Percentiles rank a stretch among this genome's conserved stretches.
Conservation (phyloP, 805 yeast genomes). For the Metschnikowia sp. region DNA sequence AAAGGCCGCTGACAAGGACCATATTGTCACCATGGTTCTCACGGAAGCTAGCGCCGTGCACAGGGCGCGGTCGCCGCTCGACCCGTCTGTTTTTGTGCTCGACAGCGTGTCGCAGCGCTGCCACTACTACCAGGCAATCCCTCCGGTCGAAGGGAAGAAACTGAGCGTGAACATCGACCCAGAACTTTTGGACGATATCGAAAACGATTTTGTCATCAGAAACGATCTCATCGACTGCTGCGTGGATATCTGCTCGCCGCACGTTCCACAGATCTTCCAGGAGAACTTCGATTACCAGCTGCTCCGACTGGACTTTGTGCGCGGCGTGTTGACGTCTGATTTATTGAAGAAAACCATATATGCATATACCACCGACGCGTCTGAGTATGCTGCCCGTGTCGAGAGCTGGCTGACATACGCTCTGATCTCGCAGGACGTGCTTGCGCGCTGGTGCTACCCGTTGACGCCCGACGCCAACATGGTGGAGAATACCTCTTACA, state of each 20-base stretch:
- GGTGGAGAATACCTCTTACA: conserved; percentile 60
- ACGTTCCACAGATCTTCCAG: conserved; percentile 91
- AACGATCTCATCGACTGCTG: conserved; percentile 96
- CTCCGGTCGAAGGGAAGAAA: conserved; percentile 43
- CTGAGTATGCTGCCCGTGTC: conserved; percentile 88
- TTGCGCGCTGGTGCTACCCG: conserved; percentile 93
- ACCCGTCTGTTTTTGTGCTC: conserved; percentile 81
- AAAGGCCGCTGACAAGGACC: conserved; percentile 76
- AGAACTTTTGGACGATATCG: conserved; percentile 73
- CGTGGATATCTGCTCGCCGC: conserved; percentile 92
- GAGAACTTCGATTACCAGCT: conserved; percentile 94
- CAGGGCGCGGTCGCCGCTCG: conserved; percentile 74
- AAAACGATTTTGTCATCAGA: conserved; percentile 69
- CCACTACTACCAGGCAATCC: conserved; percentile 77
- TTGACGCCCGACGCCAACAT: conserved; percentile 83
- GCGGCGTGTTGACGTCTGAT: conserved; percentile 87
- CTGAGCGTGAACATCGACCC: conserved; percentile 64
- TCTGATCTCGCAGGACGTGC: conserved; percentile 83
- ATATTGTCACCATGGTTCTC: conserved; percentile 90
- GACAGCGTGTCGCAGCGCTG: conserved; percentile 75
- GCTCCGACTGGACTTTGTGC: conserved; percentile 81
- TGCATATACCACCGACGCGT: conserved; percentile 74
- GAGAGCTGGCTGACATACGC: conserved; percentile 92
- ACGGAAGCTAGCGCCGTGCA: conserved; percentile 82
- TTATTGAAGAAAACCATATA: conserved; percentile 86